Percentiles rank a stretch among this genome's conserved stretches.
Evolutionary conservation across 768 basidiomycete genomes (phyloP).

Genomic region (Gloeophyllum trabeum): DNA sequence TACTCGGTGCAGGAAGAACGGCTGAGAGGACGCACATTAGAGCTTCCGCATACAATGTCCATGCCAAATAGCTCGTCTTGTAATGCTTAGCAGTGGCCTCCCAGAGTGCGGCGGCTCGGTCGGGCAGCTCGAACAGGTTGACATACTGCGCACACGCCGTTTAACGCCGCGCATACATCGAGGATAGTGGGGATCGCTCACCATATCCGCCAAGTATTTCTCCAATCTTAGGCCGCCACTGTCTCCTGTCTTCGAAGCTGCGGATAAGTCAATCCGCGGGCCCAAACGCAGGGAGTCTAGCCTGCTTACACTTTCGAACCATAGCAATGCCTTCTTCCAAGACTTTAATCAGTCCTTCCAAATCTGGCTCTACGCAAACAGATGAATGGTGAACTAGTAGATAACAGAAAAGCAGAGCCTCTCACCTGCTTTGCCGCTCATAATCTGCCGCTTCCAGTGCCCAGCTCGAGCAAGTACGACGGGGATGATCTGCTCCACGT

Average conservation of each 20-base stretch:
- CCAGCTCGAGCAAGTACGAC: constrained; percentile 54
- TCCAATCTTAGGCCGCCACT: constrained; percentile 68
- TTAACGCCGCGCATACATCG: not conserved
- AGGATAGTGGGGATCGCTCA: constrained; percentile 32
- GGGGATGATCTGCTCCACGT: constrained; percentile 56
- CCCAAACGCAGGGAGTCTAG: constrained; percentile 3
- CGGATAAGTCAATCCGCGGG: not conserved
- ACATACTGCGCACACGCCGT: constrained; percentile 28
- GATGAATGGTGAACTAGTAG: too few species aligned
- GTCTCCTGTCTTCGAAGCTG: constrained; percentile 65
- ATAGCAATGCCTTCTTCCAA: constrained; percentile 54
- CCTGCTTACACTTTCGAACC: constrained; percentile 49
- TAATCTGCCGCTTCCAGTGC: constrained; percentile 46
- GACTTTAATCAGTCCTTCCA: constrained; percentile 40
- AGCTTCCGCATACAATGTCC: constrained; percentile 65
- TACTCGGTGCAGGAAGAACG: constrained; percentile 3
- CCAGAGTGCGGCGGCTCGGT: constrained; percentile 53
- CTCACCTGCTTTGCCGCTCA: constrained; percentile 32
- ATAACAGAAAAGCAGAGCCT: constrained; percentile 1
- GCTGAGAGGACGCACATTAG: constrained; percentile 41
- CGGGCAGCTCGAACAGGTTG: constrained; percentile 30
- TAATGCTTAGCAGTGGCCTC: constrained; percentile 52
- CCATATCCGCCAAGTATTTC: constrained; percentile 68
- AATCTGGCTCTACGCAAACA: too few species aligned
- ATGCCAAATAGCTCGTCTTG: constrained; percentile 63